Conservation (phyloP, 2,329 filamentous ascomycete species). For the Stachybotrys chlorohalonatus region DNA sequence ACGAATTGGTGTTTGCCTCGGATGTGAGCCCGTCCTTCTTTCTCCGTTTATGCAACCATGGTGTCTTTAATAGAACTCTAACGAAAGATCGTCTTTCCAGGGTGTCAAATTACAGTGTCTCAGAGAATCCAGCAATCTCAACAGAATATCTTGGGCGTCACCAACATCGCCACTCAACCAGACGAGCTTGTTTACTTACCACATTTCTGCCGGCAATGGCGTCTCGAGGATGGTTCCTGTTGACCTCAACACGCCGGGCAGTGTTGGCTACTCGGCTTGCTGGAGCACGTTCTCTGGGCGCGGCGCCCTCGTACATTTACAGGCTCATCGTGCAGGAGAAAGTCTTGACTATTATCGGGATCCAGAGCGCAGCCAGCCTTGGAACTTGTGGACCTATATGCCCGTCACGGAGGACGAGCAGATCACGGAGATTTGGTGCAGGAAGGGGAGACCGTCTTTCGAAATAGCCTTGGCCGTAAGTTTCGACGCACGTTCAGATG, state of each 20-base stretch:
- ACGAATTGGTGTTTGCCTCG: not conserved
- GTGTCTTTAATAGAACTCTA: not conserved
- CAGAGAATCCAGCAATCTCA: not conserved
- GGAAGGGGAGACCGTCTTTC: not conserved
- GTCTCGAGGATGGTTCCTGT: not conserved
- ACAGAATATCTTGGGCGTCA: not conserved
- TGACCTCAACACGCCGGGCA: not conserved
- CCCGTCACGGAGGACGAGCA: not conserved
- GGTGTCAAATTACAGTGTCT: not conserved
- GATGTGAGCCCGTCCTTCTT: not conserved
- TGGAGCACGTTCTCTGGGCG: not conserved
- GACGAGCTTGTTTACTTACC: not conserved
- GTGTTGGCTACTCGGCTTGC: not conserved
- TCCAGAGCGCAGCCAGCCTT: not conserved
- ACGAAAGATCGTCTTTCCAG: not conserved
- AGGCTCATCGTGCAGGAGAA: not conserved
- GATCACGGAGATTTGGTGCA: not conserved
- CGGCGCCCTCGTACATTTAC: not conserved
- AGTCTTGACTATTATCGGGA: not conserved
- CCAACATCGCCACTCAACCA: not conserved
- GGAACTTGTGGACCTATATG: not conserved
- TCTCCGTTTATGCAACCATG: not conserved
- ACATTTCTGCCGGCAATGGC: not conserved
- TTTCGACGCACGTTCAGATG: not conserved
- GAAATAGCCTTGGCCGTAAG: not conserved